Conservation (phyloP, 495 filamentous ascomycete species). For the Penicillium diatomitis region DNA sequence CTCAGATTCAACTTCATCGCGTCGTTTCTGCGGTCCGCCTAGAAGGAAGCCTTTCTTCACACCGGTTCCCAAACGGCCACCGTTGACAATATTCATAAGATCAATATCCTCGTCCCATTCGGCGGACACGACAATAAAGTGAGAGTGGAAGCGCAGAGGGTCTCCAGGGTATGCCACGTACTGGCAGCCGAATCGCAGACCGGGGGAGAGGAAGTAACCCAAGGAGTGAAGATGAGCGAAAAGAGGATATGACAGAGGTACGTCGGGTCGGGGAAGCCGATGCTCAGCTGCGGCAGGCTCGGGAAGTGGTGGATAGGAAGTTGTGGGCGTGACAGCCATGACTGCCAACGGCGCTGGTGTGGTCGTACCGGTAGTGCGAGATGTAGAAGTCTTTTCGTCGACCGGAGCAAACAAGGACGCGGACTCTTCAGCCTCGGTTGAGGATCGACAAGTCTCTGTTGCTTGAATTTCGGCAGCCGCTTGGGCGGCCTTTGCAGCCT, state of each 20-base stretch:
- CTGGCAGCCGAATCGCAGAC: conserved; percentile 88
- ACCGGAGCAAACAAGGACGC: conserved; percentile 32
- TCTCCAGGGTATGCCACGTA: conserved; percentile 94
- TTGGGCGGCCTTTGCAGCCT: conserved; percentile 2
- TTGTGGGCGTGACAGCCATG: conserved; percentile 50
- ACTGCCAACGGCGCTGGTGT: conserved; percentile 4
- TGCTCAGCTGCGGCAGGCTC: conserved; percentile 18
- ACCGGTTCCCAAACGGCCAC: conserved; percentile 79
- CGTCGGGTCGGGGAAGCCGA: conserved; percentile 29
- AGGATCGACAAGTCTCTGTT: conserved; percentile 1
- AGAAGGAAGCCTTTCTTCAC: conserved; percentile 94
- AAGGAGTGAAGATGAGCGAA: conserved; percentile 63
- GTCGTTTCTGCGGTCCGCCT: conserved; percentile 49
- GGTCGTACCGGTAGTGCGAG: conserved; percentile 13
- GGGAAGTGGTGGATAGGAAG: conserved; percentile 45
- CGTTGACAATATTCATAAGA: conserved; percentile 73
- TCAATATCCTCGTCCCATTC: conserved; percentile 82
- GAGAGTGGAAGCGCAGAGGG: conserved; percentile 86
- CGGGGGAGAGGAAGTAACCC: conserved; percentile 82
- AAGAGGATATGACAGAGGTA: conserved; percentile 41
- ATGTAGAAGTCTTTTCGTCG: conserved; percentile 10
- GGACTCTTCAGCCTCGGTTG: conserved; percentile 1
- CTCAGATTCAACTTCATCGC: conserved; percentile 15
- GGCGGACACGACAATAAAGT: conserved; percentile 70
- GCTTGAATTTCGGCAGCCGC: conserved; percentile 11